Base-by-base conservation (phyloP, 441 rosid genomes). In the Hura crepitans region DNA sequence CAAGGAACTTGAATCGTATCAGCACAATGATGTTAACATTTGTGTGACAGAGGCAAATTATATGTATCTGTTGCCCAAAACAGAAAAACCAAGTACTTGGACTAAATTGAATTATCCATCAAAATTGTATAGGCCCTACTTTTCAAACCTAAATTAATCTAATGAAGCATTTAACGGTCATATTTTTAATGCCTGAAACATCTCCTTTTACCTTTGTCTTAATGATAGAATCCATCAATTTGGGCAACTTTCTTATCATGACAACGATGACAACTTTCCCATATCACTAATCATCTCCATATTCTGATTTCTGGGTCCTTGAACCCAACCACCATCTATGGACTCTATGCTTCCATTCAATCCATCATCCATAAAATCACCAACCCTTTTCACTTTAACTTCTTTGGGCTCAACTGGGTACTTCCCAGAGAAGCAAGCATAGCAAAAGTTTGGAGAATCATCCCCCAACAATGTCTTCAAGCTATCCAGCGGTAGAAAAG, bases 281-380 rank as follows among this genome's bases (percentile, higher is more conserved):
- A 25, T 75, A 0, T 64, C 72, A 33, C 74, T 75, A 37, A 63
- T 68, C 58, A 70, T 70, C 75, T 73, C 80, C 13, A 35, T 42
- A 47, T 71, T 74, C 25, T 50, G 68, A 31, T 22, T 72, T 46
- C 6, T 68, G 31, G 84, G 82, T 9, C 79, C 84, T 65, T 83
- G 80, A 78, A 92, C 87, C 89, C 97, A 93, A n/a, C 91, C 98
- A 33, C 89, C 92, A 71, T 90, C 87, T 23, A 90, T 85, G 75
- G 84, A 79, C 2, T 87, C 88, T 0, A 87, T 71, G 51, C 86
- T 84, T 63, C 96, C 98, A 77, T 76, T 83, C 57, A 91, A 80
- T 13, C 98, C 98, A 66, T 91, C 98, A 62, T 93, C 98, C 71
- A 90, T 47, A 31, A 87, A 89, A 69, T 93, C 97, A 3, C 98